Evolutionary conservation across 805 yeast species (phyloP).

Genomic region (Cyberlindnera galapagoensis): DNA sequence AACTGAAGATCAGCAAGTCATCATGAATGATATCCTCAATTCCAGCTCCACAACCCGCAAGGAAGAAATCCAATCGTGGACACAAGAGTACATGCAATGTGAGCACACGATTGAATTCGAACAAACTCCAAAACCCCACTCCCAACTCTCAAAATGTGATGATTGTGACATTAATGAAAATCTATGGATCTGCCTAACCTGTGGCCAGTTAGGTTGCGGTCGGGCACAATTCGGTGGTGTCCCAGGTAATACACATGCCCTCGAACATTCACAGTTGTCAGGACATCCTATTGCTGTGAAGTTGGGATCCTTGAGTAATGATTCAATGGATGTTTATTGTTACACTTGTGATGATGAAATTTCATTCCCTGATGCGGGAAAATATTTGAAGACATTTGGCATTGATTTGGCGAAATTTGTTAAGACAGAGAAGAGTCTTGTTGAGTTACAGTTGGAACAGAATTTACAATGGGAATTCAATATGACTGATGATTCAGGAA

Average conservation of each 20-base stretch:
- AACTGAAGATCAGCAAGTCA: slow-evolving; percentile 17
- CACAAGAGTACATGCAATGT: slow-evolving; percentile 77
- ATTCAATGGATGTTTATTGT: slow-evolving; percentile 82
- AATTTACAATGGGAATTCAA: slow-evolving; percentile 91
- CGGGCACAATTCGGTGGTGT: slow-evolving; percentile 89
- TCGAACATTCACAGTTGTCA: slow-evolving; percentile 54
- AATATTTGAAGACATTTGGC: slow-evolving; percentile 50
- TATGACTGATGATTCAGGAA: slow-evolving; percentile 68
- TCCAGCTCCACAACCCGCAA: slow-evolving; percentile 54
- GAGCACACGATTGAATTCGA: slow-evolving; percentile 58
- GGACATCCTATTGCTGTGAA: slow-evolving; percentile 84
- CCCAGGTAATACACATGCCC: slow-evolving; percentile 91
- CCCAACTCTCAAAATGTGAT: slow-evolving; percentile 40
- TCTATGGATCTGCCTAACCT: slow-evolving; percentile 85
- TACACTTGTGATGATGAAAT: slow-evolving; percentile 87
- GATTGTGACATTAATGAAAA: slow-evolving; percentile 66
- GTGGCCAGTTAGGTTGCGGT: slow-evolving; percentile 95
- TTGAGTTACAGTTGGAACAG: slow-evolving; percentile 89
- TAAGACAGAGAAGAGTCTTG: slow-evolving; percentile 82
- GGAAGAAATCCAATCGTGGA: slow-evolving; percentile 87
- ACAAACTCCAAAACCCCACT: slow-evolving; percentile 27
- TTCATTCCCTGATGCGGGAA: slow-evolving; percentile 52
- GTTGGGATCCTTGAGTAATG: slow-evolving; percentile 77
- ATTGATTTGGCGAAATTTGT: slow-evolving; percentile 48
- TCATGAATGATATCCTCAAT: slow-evolving; percentile 39